Percentiles rank a stretch among this genome's conserved stretches.
Conservation (phyloP, 331 rosid species). For the Spiraea crenata region DNA sequence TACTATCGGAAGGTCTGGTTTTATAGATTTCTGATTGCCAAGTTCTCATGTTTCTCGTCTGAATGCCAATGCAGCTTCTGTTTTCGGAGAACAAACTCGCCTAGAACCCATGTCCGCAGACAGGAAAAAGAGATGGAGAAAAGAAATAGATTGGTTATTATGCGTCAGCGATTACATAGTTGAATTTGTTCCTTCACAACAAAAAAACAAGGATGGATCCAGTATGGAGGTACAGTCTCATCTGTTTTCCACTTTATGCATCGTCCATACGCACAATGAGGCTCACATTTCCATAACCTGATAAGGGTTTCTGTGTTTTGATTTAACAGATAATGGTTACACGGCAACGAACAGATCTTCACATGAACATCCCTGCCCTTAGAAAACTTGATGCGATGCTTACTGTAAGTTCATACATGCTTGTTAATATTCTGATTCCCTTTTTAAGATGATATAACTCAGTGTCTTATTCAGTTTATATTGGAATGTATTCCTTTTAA, state of each 20-base stretch:
- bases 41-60: neutral
- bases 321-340: slow-evolving; percentile 82
- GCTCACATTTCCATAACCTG: neutral
- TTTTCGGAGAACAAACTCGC: slow-evolving; percentile 84
- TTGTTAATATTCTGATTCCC: neutral
- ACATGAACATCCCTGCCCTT: slow-evolving; percentile 90
- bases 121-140: slow-evolving; percentile 81
- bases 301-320: slow-evolving; percentile 22
- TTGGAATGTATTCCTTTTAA: slow-evolving; percentile 14
- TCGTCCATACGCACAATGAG: slow-evolving; percentile 9
- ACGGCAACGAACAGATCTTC: slow-evolving; percentile 84
- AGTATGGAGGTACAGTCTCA: slow-evolving; percentile 68
- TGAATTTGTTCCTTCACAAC: slow-evolving; percentile 90
- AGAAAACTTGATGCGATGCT: slow-evolving; percentile 90
- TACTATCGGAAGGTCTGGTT: neutral
- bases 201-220: slow-evolving; percentile 71
- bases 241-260: neutral
- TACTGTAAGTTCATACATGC: slow-evolving; percentile 47
- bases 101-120: slow-evolving; percentile 85
- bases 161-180: slow-evolving; percentile 81
- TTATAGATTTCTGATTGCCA: neutral
- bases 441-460: neutral
- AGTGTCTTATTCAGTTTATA: neutral
- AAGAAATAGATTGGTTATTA: slow-evolving; percentile 85
- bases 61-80: slow-evolving; percentile 65